Conservation (phyloP, 2,329 filamentous ascomycete genomes). For the Parafenestella ontariensis region DNA sequence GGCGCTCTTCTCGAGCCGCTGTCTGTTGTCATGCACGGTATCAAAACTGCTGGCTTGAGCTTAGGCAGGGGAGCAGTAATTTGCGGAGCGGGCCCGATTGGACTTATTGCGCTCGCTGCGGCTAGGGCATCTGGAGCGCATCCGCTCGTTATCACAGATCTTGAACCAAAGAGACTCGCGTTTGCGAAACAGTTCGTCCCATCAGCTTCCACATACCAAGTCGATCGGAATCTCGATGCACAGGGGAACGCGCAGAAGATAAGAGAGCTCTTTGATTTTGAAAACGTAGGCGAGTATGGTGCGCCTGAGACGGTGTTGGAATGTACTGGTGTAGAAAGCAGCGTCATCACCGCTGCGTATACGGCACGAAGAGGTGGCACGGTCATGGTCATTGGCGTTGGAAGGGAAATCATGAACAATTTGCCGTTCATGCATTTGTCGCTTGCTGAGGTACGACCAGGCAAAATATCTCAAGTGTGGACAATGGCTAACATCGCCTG, state of each 20-base stretch:
- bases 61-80: constrained; percentile 2
- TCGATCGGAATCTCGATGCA: constrained; percentile 55
- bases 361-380: constrained; percentile 65
- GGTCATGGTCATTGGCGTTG: constrained; percentile 71
- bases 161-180: constrained; percentile 62
- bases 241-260: constrained; percentile 62
- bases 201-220: constrained; percentile 60
- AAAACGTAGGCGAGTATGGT: constrained; percentile 57
- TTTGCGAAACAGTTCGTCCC: constrained; percentile 68
- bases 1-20: constrained; percentile 71
- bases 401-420: constrained; percentile 68
- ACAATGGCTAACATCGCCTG: background rate
- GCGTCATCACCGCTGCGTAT: constrained; percentile 65
- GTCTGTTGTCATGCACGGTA: constrained; percentile 68
- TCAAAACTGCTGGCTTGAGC: constrained; percentile 59
- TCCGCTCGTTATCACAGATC: constrained; percentile 69
- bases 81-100: constrained; percentile 68
- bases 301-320: constrained; percentile 68
- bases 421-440: constrained; percentile 72
- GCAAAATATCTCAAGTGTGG: background rate
- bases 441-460: constrained; percentile 60
- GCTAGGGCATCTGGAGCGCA: constrained; percentile 69
- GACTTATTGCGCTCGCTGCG: constrained; percentile 66
- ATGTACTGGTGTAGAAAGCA: constrained; percentile 71
- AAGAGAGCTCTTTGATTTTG: constrained; percentile 59